Conservation (phyloP, 306 rosid genomes). For the Cicer pinnatifidum region DNA sequence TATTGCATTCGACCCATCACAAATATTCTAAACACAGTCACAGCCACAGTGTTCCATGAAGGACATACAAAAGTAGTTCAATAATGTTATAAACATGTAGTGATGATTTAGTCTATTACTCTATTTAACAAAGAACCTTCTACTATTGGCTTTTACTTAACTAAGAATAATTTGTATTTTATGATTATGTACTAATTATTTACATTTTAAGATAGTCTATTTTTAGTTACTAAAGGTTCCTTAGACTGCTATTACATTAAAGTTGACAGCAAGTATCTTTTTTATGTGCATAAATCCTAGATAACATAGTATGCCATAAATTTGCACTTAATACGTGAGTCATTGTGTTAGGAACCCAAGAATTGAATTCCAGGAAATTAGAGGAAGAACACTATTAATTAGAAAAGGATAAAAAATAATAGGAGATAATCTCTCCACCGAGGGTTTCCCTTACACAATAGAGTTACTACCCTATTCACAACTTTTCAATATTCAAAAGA, state of each 20-base stretch:
- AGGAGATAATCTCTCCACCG: no score
- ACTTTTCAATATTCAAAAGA: no score
- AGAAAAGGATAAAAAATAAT: no score
- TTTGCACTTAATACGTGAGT: not conserved
- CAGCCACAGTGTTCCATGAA: not conserved
- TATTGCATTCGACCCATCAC: not conserved
- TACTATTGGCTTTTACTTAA: not conserved
- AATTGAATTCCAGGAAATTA: no score
- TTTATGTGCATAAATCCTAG: not conserved
- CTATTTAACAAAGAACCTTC: not conserved
- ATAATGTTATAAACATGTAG: not conserved
- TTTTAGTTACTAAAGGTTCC: not conserved
- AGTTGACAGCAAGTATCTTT: not conserved
- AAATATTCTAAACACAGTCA: not conserved
- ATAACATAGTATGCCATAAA: not conserved
- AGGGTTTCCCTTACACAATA: no score
- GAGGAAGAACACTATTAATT: no score
- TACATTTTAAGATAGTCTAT: constrained; percentile 1
- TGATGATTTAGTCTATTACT: not conserved
- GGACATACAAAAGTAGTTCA: constrained; percentile 3
- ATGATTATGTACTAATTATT: not conserved
- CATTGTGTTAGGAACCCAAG: not conserved
- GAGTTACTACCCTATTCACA: no score
- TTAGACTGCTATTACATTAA: constrained; percentile 17
- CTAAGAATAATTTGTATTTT: constrained; percentile 1